phyloP scores from a whole-genome alignment of 1,139 yeast species.

The Petasospora rhodanensis region DNA sequence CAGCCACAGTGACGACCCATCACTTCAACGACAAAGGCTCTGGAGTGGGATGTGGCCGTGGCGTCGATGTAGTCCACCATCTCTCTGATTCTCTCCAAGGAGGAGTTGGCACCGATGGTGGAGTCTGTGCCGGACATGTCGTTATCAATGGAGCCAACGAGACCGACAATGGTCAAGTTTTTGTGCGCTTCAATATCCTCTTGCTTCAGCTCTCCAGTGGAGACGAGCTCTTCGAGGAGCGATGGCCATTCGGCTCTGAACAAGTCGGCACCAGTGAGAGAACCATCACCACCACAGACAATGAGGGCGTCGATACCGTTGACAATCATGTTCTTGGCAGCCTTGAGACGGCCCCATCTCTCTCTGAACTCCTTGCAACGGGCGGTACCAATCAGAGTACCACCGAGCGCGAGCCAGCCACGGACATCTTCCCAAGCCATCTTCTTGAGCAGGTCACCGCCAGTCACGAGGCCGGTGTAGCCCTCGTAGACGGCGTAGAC shows the following conservation, averaged over 20 bases:
- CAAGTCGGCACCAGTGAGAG: conserved; percentile 77
- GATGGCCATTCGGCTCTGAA: conserved; percentile 81
- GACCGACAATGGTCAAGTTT: conserved; percentile 67
- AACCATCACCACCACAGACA: conserved; percentile 86
- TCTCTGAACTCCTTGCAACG: conserved; percentile 66
- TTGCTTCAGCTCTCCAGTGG: conserved; percentile 43
- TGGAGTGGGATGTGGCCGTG: conserved; percentile 76
- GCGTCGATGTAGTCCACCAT: conserved; percentile 82
- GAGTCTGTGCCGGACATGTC: conserved; percentile 83
- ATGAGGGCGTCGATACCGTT: conserved; percentile 76
- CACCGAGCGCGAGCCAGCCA: conserved; percentile 71
- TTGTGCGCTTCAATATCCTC: conserved; percentile 49
- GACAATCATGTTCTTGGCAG: conserved; percentile 62
- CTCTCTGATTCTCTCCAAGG: conserved; percentile 70
- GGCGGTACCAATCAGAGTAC: conserved; percentile 81
- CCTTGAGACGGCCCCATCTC: conserved; percentile 61
- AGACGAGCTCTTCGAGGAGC: conserved; percentile 55
- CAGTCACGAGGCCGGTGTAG: conserved; percentile 69
- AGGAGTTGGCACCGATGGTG: conserved; percentile 77
- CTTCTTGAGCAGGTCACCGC: conserved; percentile 55
- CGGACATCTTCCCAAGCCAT: conserved; percentile 79
- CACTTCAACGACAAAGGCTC: conserved; percentile 84
- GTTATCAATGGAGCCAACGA: conserved; percentile 79
- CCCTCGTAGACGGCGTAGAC: conserved; percentile 76
- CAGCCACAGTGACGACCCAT: conserved; percentile 92